Percentiles rank a stretch among this genome's conserved stretches.
Conservation (phyloP, 495 filamentous ascomycete genomes). For the Xylaria scruposa region DNA sequence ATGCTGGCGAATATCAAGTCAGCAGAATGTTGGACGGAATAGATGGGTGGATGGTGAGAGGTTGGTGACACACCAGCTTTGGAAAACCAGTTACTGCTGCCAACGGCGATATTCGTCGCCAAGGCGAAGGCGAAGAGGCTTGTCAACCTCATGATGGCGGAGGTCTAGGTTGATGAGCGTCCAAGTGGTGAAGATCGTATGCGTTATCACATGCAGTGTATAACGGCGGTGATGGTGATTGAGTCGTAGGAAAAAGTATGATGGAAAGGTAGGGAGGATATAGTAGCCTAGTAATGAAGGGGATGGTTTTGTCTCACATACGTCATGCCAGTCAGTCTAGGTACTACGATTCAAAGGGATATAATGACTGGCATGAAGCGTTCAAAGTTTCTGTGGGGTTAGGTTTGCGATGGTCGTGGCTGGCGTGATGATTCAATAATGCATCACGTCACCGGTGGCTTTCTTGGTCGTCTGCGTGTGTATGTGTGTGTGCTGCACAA, state of each 20-base stretch:
- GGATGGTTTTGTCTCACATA: constrained; percentile 19
- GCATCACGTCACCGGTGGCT: constrained; percentile 23
- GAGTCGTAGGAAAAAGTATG: not conserved
- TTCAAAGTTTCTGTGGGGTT: not conserved
- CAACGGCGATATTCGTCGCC: constrained; percentile 70
- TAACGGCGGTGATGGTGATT: not conserved
- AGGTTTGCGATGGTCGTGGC: not conserved
- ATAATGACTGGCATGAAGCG: not conserved
- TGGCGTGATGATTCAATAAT: constrained; percentile 22
- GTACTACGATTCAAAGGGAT: not conserved
- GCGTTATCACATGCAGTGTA: not conserved
- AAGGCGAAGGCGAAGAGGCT: constrained; percentile 73
- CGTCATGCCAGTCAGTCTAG: constrained; percentile 12
- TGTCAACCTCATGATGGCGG: constrained; percentile 73
- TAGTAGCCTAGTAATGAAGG: not conserved
- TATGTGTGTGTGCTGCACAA: not conserved
- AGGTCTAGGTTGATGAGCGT: not conserved
- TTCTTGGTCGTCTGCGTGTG: not conserved
- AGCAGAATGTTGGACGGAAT: constrained; percentile 17
- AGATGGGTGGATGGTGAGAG: not conserved
- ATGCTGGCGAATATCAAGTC: constrained; percentile 62
- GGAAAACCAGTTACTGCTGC: constrained; percentile 74
- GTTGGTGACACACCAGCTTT: constrained; percentile 71
- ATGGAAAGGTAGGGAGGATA: not conserved
- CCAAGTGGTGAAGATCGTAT: not conserved